A percentile compares a stretch with the other conserved stretches of the same genome.
Conservation (phyloP, 352 stramenopile species). For the Pythium apleroticum region DNA sequence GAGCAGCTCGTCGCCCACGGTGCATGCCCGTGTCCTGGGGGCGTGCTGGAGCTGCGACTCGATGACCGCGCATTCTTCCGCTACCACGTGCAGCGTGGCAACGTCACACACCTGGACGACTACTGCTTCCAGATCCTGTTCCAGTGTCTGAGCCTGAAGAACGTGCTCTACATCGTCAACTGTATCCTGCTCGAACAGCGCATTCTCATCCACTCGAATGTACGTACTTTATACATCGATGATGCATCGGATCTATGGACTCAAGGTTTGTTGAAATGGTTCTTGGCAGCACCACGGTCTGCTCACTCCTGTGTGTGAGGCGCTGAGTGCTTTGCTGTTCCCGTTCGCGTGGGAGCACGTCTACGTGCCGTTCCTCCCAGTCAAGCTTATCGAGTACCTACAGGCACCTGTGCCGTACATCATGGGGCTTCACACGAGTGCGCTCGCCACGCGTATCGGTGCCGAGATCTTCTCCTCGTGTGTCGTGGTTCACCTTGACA, state of each 20-base stretch:
- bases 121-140: conserved; percentile 83
- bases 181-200: conserved; percentile 84
- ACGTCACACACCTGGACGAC: conserved; percentile 64
- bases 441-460: conserved; percentile 64
- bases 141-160: conserved; percentile 76
- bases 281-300: conserved; percentile 52
- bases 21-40: conserved; percentile 33
- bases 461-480: conserved; percentile 79
- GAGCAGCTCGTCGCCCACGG: conserved; percentile 36
- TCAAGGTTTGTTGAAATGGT: no score
- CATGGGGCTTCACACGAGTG: conserved; percentile 84
- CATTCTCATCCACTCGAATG: conserved; percentile 77
- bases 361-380: conserved; percentile 82
- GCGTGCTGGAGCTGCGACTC: conserved; percentile 39
- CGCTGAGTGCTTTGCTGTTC: conserved; percentile 75
- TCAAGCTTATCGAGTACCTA: conserved; percentile 83
- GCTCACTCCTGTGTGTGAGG: conserved; percentile 78
- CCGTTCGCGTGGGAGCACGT: conserved; percentile 87
- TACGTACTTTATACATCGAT: no score
- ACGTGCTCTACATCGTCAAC: conserved; percentile 81
- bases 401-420: conserved; percentile 85
- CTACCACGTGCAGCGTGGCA: conserved; percentile 64
- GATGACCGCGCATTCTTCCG: conserved; percentile 42
- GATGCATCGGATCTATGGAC: no score
- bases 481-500: conserved; percentile 82